phyloP scores from a whole-genome alignment of 768 basidiomycete genomes.

The Tricholomella constricta region DNA sequence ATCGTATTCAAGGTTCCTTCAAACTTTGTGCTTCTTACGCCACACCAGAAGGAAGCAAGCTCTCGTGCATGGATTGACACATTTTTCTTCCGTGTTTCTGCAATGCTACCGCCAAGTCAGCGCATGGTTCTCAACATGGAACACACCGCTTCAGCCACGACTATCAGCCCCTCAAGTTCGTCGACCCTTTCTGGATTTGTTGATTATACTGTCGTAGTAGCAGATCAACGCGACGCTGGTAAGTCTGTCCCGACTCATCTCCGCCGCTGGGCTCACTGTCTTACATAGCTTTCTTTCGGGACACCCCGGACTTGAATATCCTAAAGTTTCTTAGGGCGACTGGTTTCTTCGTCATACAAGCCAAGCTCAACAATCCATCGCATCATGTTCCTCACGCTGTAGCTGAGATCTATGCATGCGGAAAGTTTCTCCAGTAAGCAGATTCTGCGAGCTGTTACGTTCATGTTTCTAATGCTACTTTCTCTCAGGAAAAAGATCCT shows the following conservation, averaged over 20 bases:
- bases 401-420: constrained; percentile 21
- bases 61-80: constrained; percentile 18
- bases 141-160: constrained; percentile 11
- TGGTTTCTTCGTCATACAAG: constrained; percentile 20
- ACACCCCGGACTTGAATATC: background rate
- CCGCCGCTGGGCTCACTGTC: background rate
- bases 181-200: constrained; percentile 12
- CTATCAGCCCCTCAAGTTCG: constrained; percentile 11
- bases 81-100: constrained; percentile 15
- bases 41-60: constrained; percentile 10
- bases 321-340: background rate
- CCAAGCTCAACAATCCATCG: constrained; percentile 7
- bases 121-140: constrained; percentile 20
- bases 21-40: background rate
- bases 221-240: constrained; percentile 8
- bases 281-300: constrained; percentile 6
- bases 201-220: constrained; percentile 19
- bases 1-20: background rate
- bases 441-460: background rate
- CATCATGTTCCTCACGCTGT: constrained; percentile 19
- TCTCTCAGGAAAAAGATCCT: constrained; percentile 16
- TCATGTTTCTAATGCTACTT: background rate
- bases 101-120: constrained; percentile 1
- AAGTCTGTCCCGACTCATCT: constrained; percentile 3
- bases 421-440: constrained; percentile 17